Percentiles rank a stretch among this genome's conserved stretches.
Conservation (phyloP, 768 basidiomycete species). For the Dentipellis fragilis region DNA sequence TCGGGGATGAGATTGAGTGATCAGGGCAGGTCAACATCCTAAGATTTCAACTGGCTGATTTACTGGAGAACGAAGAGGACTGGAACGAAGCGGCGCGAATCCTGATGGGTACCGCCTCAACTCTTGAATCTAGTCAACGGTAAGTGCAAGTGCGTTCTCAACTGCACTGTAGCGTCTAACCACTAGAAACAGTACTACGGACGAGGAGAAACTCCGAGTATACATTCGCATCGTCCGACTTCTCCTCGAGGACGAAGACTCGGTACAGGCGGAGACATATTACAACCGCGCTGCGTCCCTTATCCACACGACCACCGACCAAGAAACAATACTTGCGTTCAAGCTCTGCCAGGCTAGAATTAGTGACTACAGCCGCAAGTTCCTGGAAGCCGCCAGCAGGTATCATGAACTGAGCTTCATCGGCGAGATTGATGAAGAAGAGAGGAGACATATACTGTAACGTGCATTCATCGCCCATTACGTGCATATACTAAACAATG, state of each 20-base stretch:
- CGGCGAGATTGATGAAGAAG: constrained; percentile 87
- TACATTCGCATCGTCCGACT: constrained; percentile 94
- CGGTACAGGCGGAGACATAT: constrained; percentile 95
- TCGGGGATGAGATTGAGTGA: background rate
- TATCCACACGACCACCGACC: constrained; percentile 70
- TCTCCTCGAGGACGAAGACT: constrained; percentile 92
- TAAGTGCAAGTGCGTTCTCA: constrained; percentile 23
- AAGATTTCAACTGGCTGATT: constrained; percentile 83
- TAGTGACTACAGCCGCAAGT: constrained; percentile 85
- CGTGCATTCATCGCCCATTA: constrained; percentile 17
- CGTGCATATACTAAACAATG: background rate
- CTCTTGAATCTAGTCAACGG: constrained; percentile 85
- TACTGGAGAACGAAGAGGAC: constrained; percentile 83
- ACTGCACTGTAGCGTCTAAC: background rate
- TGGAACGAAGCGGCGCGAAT: constrained; percentile 91
- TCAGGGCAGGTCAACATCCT: constrained; percentile 61
- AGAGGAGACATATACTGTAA: constrained; percentile 84
- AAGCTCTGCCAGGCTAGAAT: constrained; percentile 93
- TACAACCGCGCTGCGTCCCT: constrained; percentile 93
- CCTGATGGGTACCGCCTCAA: constrained; percentile 66
- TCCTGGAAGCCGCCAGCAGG: constrained; percentile 85
- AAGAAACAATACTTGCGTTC: constrained; percentile 72
- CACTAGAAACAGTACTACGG: constrained; percentile 21
- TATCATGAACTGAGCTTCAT: constrained; percentile 95
- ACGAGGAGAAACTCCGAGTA: constrained; percentile 80